A percentile compares a stretch with the other conserved stretches of the same genome.
phyloP scores from a whole-genome alignment of 2,329 filamentous ascomycete genomes.

The Botryotinia convoluta region DNA sequence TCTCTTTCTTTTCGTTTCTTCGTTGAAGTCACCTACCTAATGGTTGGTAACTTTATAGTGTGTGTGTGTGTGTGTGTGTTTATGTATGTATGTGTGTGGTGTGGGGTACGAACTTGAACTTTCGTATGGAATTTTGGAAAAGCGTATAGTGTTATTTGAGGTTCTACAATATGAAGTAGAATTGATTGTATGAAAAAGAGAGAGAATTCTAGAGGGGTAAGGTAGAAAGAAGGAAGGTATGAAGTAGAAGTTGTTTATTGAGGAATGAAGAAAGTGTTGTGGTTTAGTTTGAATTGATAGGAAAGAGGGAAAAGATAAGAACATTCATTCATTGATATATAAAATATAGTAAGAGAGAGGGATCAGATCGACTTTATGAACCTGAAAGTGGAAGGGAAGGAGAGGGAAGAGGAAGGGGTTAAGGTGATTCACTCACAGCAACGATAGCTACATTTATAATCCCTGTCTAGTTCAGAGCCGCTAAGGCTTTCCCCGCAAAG shows the following conservation, averaged over 20 bases:
- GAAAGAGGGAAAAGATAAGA: background rate
- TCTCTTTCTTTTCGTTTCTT: background rate
- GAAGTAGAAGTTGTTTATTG: background rate
- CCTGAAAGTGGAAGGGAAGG: background rate
- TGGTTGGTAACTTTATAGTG: background rate
- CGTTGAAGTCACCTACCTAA: background rate
- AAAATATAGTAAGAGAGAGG: background rate
- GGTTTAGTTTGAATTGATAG: background rate
- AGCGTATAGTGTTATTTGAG: background rate
- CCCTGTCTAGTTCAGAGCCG: background rate
- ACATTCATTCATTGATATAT: background rate
- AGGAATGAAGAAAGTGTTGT: background rate
- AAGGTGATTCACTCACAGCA: background rate
- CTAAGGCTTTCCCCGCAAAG: slow-evolving; percentile 12
- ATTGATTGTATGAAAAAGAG: background rate
- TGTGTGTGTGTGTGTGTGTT: background rate
- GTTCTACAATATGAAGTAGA: background rate
- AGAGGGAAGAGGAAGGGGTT: background rate
- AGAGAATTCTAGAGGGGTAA: background rate
- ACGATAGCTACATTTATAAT: background rate
- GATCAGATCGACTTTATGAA: background rate
- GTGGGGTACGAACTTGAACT: background rate
- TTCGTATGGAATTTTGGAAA: background rate
- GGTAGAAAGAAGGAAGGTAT: slow-evolving; percentile 5
- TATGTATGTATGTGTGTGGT: background rate